Evolutionary conservation across 768 basidiomycete genomes (phyloP), one percentile per base, ranked within the genome.

Genomic region (Rhodotorula toruloides): DNA sequence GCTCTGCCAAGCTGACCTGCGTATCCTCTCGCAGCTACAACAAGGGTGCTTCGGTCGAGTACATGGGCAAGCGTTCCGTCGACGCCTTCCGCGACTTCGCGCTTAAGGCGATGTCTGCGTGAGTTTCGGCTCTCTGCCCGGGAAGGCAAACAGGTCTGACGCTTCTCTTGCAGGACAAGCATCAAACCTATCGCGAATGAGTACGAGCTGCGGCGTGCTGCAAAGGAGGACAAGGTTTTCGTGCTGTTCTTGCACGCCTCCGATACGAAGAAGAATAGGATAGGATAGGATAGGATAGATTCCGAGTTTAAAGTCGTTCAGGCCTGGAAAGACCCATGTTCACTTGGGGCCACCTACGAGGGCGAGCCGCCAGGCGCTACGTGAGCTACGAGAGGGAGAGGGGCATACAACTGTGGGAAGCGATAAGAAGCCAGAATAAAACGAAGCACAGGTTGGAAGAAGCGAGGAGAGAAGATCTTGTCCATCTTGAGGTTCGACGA

Each of bases 91-190:
- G 83, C 68, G 78, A 81, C 0, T 99, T 91, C 76, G 84, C 87
- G 0, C 83, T 86, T 71, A 89, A 87, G 76, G 88, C 90, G 0
- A 81, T 83, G 37, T 81, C 84, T 10, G 83, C 85, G 89, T 91
- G 72, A 74, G 88, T 81, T 11, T 32, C 31, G 12, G 37, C n/a
- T 32, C 43, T 19, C 25, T 8, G 11, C 21, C 4, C 1, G 17
- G 1, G 36, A 7, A 4, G 7, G 1, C 27, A 19, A 32, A 29
- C 12, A 21, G 3, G 7, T 6, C 36, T 17, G 2, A 6, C 9
- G 2, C 8, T 25, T 14, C n/a, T 10, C 16, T 12, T 16, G 40
- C 55, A 70, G 69, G 2, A 63, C 65, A 16, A 62, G 55, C 1
- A 50, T 70, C 50, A 63, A 58, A 48, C 40, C 49, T 1, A 29